These are phyloP conservation scores for Coemansia sp. DNA, from an alignment of 192 early-diverging fungal genomes.

Conservation along the genomic window DNA sequence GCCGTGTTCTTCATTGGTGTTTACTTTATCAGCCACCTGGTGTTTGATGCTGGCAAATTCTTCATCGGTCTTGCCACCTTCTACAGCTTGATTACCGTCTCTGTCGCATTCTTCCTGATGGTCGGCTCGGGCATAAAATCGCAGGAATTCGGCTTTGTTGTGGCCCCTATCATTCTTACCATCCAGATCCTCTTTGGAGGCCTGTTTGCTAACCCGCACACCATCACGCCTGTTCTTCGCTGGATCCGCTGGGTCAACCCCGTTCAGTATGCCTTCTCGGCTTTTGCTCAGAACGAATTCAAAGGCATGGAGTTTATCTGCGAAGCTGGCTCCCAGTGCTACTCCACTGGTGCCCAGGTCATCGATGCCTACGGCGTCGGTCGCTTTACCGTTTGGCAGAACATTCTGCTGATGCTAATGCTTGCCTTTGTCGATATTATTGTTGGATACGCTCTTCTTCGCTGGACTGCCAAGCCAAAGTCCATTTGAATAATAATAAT, in stretches of 20 bases:
- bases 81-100: conserved; percentile 35
- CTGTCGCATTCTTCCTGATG: conserved; percentile 36
- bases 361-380: conserved; percentile 34
- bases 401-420: conserved; percentile 45
- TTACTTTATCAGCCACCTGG: conserved; percentile 49
- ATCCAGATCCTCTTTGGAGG: conserved; percentile 53
- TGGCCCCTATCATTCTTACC: conserved; percentile 37
- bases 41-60: conserved; percentile 48
- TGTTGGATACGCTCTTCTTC: conserved; percentile 34
- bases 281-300: conserved; percentile 50
- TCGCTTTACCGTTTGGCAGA: conserved; percentile 44
- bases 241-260: conserved; percentile 55
- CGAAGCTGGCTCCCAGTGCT: conserved; percentile 32
- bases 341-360: conserved; percentile 31
- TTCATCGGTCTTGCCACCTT: conserved; percentile 44
- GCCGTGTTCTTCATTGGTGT: conserved; percentile 44
- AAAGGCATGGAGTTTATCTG: conserved; percentile 37
- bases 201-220: conserved; percentile 39
- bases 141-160: conserved; percentile 45
- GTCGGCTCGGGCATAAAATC: conserved; percentile 43
- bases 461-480: conserved; percentile 50
- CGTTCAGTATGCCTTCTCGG: conserved; percentile 41
- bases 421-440: conserved; percentile 31
- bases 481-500: conserved; percentile 42
- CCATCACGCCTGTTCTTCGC: conserved; percentile 47